phyloP scores from a whole-genome alignment of 306 rosid species.

The Erythrophleum fordii region DNA sequence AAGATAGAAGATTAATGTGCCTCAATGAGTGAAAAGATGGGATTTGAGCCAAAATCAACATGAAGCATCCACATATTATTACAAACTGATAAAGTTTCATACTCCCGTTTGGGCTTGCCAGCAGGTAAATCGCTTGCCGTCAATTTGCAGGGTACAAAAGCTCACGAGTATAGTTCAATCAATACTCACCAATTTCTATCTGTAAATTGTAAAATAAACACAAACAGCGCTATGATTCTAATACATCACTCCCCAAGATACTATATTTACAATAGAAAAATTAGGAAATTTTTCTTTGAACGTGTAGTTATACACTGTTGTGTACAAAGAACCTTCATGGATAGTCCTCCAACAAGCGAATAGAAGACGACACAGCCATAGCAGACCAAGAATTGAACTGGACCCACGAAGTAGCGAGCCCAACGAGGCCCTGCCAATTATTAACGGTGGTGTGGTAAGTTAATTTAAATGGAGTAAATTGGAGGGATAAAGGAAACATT shows the following conservation, averaged over 20 bases:
- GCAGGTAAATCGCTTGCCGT: conserved; percentile 44
- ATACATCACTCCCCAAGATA: no score
- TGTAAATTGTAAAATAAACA: no score
- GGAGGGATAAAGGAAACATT: no score
- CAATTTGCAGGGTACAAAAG: no score
- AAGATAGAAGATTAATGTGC: conserved; percentile 40
- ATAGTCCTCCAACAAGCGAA: background rate
- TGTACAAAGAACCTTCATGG: no score
- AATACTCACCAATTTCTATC: background rate
- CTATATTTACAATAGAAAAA: background rate
- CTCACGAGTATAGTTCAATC: background rate
- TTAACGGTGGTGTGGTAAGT: no score
- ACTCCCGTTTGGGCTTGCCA: conserved; percentile 41
- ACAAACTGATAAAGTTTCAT: conserved; percentile 53
- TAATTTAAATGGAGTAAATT: no score
- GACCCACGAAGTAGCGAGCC: conserved; percentile 57
- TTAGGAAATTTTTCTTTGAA: background rate
- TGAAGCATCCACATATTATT: conserved; percentile 51
- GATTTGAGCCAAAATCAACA: conserved; percentile 57
- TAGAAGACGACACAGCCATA: background rate
- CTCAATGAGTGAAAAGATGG: conserved; percentile 62
- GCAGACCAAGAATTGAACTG: conserved; percentile 56
- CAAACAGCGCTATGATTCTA: no score
- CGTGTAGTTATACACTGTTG: background rate
- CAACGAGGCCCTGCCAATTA: conserved; percentile 57